Evolutionary conservation across 1,284 basidiomycete species (phyloP).

Genomic region (Sparassis latifolia): DNA sequence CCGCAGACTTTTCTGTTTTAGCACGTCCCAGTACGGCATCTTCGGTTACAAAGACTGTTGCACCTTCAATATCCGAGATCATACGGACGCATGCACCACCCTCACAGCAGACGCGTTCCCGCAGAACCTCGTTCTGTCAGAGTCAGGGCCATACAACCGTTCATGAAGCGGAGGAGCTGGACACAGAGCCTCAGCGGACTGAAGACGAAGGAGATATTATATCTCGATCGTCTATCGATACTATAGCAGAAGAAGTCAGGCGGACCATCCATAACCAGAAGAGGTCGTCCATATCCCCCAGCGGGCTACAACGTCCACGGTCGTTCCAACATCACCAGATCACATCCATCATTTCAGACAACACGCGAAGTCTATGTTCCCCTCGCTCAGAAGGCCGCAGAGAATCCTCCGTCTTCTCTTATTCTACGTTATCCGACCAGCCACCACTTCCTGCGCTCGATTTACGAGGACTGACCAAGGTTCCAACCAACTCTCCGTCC

Average conservation of each 20-base stretch:
- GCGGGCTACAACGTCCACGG: slow-evolving; percentile 35
- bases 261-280: slow-evolving; percentile 58
- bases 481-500: slow-evolving; percentile 37
- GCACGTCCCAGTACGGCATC: slow-evolving; percentile 5
- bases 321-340: slow-evolving; percentile 36
- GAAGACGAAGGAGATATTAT: slow-evolving; percentile 57
- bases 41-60: slow-evolving; percentile 29
- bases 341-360: slow-evolving; percentile 40
- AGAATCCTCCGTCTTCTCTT: slow-evolving; percentile 30
- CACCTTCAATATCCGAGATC: slow-evolving; percentile 79
- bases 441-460: slow-evolving; percentile 25
- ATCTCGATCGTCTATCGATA: slow-evolving; percentile 76
- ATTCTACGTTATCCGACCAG: slow-evolving; percentile 39
- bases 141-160: slow-evolving; percentile 40
- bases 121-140: slow-evolving; percentile 41
- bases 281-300: slow-evolving; percentile 32
- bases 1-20: slow-evolving; percentile 1
- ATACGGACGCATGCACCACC: slow-evolving; percentile 67
- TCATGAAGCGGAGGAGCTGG: slow-evolving; percentile 11
- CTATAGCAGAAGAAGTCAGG: slow-evolving; percentile 73
- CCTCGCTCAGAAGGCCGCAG: slow-evolving; percentile 45
- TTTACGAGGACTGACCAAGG: slow-evolving; percentile 20
- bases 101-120: slow-evolving; percentile 39
- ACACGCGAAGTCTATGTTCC: slow-evolving; percentile 37
- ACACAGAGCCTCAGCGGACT: slow-evolving; percentile 38